Evolutionary conservation across 345 rosid genomes (phyloP), one percentile per base, ranked within the genome.

Genomic region (Trapa incisa): DNA sequence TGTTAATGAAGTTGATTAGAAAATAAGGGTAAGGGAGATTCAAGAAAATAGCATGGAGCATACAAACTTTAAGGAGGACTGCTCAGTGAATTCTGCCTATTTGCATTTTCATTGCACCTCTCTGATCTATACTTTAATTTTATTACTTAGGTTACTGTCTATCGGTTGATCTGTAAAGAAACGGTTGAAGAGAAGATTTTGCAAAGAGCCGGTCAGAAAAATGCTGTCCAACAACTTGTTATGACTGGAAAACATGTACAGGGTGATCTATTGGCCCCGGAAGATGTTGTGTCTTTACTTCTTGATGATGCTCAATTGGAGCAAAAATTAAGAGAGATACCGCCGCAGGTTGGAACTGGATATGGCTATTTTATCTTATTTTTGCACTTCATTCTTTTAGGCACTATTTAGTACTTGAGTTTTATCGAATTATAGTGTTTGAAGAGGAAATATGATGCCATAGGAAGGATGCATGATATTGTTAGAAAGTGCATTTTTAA

Each of bases 241-340:
- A 95, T 95, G 99, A 95, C 98, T 32, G 99, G 99, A 72, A 98
- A 96, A 22, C 94, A 86, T 87, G 99, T 95, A 67, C 99, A 95
- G 83, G 99, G 96, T 62, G 99, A 94, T 82, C 81, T 91, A 70
- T 82, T 95, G 84, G 96, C 94, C 64, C 84, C 92, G 57, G 98
- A 93, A 81, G 97, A 95, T 82, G 99, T 95, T 48, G 98, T 95
- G 37, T 95, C 99, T 16, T 75, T 95, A 74, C 98, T 95, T 80
- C 80, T 95, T 65, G 99, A 95, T 81, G 99, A 95, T 83, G 81
- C 97, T 62, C 94, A 89, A 72, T 62, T 95, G 79, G 96, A 95
- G 79, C 98, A 89, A 81, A 95, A 95, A 72, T 66, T 95, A 66
- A 81, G 75, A 75, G 97, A 91, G 81, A 69, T 79, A 72, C 98